These are phyloP conservation scores for Metschnikowia hibisci DNA, from an alignment of 805 yeast genomes.

Conservation along the genomic window DNA sequence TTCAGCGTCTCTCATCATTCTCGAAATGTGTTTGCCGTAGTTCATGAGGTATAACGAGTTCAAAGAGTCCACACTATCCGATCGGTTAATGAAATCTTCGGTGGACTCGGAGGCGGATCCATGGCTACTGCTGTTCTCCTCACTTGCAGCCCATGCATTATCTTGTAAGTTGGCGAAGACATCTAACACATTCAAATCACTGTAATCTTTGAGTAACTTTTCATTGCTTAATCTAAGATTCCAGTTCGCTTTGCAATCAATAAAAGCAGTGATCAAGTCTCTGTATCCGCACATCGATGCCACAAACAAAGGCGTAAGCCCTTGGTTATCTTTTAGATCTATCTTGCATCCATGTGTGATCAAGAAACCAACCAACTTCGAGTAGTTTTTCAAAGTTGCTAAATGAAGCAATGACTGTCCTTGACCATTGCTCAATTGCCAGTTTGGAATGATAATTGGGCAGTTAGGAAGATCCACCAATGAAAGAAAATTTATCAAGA, in stretches of 20 bases:
- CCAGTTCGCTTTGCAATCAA: conserved; percentile 62
- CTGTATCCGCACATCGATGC: conserved; percentile 76
- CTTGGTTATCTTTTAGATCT: conserved; percentile 73
- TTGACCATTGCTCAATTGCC: conserved; percentile 75
- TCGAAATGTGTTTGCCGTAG: conserved; percentile 39
- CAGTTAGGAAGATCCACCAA: conserved; percentile 66
- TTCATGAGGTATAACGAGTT: conserved; percentile 36
- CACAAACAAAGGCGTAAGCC: conserved; percentile 82
- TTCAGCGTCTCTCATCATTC: conserved; percentile 30
- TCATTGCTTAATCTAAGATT: conserved; percentile 51
- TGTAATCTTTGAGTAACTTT: conserved; percentile 36
- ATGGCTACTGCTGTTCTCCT: conserved; percentile 8
- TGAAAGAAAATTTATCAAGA: conserved; percentile 47
- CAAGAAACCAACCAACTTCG: conserved; percentile 56
- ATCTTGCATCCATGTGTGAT: conserved; percentile 64
- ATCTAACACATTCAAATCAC: conserved; percentile 44
- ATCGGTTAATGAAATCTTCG: conserved; percentile 25
- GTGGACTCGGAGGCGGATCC: conserved; percentile 12
- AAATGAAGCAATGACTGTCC: conserved; percentile 89
- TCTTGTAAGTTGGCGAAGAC: conserved; percentile 29
- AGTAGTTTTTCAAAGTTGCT: conserved; percentile 73
- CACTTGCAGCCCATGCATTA: conserved; percentile 8
- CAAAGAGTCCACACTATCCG: conserved; percentile 37
- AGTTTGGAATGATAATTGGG: conserved; percentile 59
- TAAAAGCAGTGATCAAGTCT: conserved; percentile 56